phyloP scores from a whole-genome alignment of 371 early-diverging fungal genomes.

The Cladochytrium tenue region DNA sequence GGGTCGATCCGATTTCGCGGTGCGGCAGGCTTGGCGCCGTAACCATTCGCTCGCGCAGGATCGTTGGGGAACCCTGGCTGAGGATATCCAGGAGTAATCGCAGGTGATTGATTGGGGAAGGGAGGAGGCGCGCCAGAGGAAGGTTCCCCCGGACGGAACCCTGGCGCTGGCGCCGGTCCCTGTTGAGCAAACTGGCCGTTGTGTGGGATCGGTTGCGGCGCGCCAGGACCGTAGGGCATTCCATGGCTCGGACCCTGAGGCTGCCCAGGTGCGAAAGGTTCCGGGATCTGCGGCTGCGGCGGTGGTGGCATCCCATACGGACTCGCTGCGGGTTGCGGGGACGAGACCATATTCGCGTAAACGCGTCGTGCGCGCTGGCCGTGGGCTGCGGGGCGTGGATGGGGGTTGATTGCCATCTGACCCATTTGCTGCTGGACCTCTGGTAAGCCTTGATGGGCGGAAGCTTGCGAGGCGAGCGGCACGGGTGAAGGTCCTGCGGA shows the following conservation, averaged over 20 bases:
- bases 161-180: too few relatives aligned
- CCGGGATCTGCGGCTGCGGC: too few relatives aligned
- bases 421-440: background rate
- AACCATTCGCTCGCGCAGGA: too few relatives aligned
- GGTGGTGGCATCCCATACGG: background rate
- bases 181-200: background rate
- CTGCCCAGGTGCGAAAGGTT: too few relatives aligned
- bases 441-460: too few relatives aligned
- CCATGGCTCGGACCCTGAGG: too few relatives aligned
- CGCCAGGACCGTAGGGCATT: background rate
- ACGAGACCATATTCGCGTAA: background rate
- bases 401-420: constrained; percentile 7
- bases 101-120: too few relatives aligned
- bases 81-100: background rate
- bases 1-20: constrained; percentile 74
- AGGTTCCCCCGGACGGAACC: too few relatives aligned
- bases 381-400: background rate
- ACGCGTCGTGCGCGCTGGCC: constrained; percentile 8
- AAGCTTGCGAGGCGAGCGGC: too few relatives aligned
- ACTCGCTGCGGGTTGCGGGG: background rate
- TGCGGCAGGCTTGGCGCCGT: constrained; percentile 6
- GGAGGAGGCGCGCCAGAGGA: too few relatives aligned
- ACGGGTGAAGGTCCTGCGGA: background rate
- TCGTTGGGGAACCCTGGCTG: background rate
- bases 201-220: constrained; percentile 1